Evolutionary conservation across 2,329 filamentous ascomycete genomes (phyloP).

Genomic region (Penicillium janthinellum): DNA sequence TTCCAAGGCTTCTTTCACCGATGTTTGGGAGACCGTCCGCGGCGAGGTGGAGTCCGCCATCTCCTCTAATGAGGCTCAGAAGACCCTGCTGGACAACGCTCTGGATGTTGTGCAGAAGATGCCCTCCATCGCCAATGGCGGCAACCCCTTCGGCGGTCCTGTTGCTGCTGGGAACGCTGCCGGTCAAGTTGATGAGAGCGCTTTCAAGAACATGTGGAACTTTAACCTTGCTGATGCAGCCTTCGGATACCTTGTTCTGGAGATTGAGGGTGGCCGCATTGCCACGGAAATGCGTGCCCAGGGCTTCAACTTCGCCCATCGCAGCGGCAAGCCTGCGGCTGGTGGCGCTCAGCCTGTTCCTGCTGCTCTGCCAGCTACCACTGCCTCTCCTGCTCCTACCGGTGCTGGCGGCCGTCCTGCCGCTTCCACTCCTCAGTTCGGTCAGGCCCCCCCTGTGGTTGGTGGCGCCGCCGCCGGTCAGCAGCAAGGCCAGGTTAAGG

Average conservation of each 20-base stretch:
- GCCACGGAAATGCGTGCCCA: slow-evolving; percentile 98
- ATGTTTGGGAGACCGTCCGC: slow-evolving; percentile 99
- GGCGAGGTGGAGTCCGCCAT: slow-evolving; percentile 94
- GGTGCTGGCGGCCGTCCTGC: slow-evolving; percentile 41
- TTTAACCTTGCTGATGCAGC: slow-evolving; percentile 97
- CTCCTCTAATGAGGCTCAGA: slow-evolving; percentile 87
- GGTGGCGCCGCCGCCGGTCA: slow-evolving; percentile 32
- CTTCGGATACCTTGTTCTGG: slow-evolving; percentile 92
- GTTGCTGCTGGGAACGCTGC: slow-evolving; percentile 68
- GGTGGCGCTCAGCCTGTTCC: slow-evolving; percentile 35
- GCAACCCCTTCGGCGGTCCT: slow-evolving; percentile 93
- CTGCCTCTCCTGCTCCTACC: slow-evolving; percentile 41
- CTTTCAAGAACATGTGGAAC: slow-evolving; percentile 99
- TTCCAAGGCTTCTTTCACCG: slow-evolving; percentile 97
- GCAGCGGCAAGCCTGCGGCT: slow-evolving; percentile 73
- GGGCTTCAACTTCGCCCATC: slow-evolving; percentile 98
- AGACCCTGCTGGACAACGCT: slow-evolving; percentile 87
- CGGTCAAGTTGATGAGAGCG: slow-evolving; percentile 94
- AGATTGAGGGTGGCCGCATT: slow-evolving; percentile 93
- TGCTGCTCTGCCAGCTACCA: slow-evolving; percentile 32
- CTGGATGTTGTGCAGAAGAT: slow-evolving; percentile 96
- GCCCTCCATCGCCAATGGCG: slow-evolving; percentile 90
- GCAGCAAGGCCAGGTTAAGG: slow-evolving; percentile 34
- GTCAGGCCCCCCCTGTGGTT: slow-evolving; percentile 42
- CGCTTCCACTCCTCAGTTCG: slow-evolving; percentile 43